Evolutionary conservation across 805 yeast species (phyloP), one percentile per base, ranked within the genome.

Genomic region (Saccharomycopsis fermentans): DNA sequence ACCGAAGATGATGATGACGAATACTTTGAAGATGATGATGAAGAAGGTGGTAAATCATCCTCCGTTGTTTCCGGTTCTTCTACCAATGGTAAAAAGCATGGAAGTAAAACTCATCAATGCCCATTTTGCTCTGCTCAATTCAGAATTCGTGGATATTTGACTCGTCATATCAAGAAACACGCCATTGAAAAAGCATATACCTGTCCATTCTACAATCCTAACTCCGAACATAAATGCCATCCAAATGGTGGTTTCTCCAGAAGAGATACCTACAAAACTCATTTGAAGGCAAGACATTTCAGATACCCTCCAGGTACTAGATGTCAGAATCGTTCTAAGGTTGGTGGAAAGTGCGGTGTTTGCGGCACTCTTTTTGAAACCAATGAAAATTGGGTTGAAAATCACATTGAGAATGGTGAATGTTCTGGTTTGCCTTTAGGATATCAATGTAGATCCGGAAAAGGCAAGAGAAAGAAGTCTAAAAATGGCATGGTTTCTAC

Each of bases 211-310:
- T 81, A 55, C 60, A 69, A 67, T 55, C 68, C 73, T 27, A 65
- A 66, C 27, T 59, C 36, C 61, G 68, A 57, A 55, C 65, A 40
- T 52, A 63, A 78, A 62, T 90, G 96, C 68, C 97, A 90, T 68
- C 80, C 81, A 57, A 81, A 89, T 6, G 97, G 97, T 4, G 83
- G 87, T 34, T 90, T 90, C 66, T 83, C 90, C 12, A 77, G 97
- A 55, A 87, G 96, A 69, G 97, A 90, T 68, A 90, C 97, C 4
- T 90, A 82, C 73, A 90, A 90, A 68, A 90, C 90, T 71, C 97
- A 90, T 71, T 75, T 90, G 62, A 88, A 87, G 69, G 95, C 96
- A 1, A 78, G 90, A 62, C 97, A 90, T 68, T 90, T 90, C 69
- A 86, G 81, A 63, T 90, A 90, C 70, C 97, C 97, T 4, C 79